phyloP scores from a whole-genome alignment of 2,329 filamentous ascomycete genomes.

The Pseudodiploospora longispora region DNA sequence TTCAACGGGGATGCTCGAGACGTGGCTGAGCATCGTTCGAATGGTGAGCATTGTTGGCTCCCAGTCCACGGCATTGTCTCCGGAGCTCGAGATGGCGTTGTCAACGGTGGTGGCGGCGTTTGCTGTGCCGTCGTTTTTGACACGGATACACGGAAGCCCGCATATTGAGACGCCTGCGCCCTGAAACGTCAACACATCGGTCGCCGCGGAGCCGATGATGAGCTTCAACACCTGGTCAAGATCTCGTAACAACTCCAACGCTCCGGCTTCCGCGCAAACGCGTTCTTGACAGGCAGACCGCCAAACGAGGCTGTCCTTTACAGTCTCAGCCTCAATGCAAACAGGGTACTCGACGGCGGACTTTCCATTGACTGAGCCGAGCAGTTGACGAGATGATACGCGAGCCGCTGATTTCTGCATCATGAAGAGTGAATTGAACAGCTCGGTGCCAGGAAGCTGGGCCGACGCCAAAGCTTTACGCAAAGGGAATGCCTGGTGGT shows the following conservation, averaged over 20 bases:
- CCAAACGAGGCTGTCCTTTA: constrained; percentile 52
- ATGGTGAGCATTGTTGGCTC: constrained; percentile 29
- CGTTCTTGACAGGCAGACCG: constrained; percentile 60
- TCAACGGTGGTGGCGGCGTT: too few species aligned
- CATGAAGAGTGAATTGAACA: constrained; percentile 52
- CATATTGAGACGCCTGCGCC: constrained; percentile 53
- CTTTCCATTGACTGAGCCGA: constrained; percentile 53
- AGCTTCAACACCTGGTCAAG: constrained; percentile 52
- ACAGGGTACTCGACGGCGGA: constrained; percentile 74
- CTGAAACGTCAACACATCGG: constrained; percentile 47
- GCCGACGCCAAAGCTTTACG: constrained; percentile 51
- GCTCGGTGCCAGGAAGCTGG: constrained; percentile 24
- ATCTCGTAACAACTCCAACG: constrained; percentile 43
- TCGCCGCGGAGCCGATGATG: constrained; percentile 42
- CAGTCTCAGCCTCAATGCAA: constrained; percentile 70
- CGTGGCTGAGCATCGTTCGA: constrained; percentile 39
- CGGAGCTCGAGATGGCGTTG: too few species aligned
- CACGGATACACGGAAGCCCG: constrained; percentile 37
- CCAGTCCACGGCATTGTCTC: constrained; percentile 20
- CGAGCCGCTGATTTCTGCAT: constrained; percentile 31
- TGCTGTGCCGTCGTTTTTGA: constrained; percentile 1
- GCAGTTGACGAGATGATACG: constrained; percentile 29
- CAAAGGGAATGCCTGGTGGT: constrained; percentile 70
- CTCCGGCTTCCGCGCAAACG: constrained; percentile 39
- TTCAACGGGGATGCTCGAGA: constrained; percentile 52